Conservation (phyloP, 495 filamentous ascomycete species). For the Hyaloscypha hepaticicola region DNA sequence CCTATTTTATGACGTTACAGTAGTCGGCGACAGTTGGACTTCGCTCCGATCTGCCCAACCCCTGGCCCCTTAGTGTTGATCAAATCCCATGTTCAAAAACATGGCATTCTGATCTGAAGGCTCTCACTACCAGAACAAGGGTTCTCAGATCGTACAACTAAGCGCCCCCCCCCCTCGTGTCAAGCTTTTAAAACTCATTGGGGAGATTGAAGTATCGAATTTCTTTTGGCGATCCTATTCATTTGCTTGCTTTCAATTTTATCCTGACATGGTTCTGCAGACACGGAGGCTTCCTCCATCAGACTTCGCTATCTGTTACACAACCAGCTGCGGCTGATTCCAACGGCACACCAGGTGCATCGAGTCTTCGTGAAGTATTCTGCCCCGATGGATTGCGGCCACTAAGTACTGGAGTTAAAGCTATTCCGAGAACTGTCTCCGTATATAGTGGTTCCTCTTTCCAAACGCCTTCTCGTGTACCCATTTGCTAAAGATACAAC, state of each 20-base stretch:
- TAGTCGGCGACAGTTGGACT: no score
- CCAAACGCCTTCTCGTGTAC: no score
- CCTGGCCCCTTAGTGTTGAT: neutral
- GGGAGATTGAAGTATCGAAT: neutral
- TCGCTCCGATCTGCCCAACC: neutral
- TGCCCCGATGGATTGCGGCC: no score
- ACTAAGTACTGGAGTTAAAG: no score
- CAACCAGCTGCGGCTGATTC: neutral
- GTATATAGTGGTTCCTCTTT: no score
- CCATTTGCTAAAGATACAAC: no score
- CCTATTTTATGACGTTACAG: neutral
- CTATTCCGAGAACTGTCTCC: no score
- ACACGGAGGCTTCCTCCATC: neutral
- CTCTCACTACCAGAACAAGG: neutral
- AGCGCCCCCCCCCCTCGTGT: neutral
- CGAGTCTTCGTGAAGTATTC: no score
- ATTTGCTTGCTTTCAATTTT: no score
- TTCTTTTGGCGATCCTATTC: no score
- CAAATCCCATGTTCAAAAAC: neutral
- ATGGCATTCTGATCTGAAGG: neutral
- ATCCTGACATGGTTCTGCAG: no score
- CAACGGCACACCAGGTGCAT: neutral
- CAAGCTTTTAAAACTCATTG: neutral
- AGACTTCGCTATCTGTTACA: neutral
- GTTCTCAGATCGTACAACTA: neutral